Conservation (phyloP, 225 moss, liverwort and hornwort species). For the Lunularia cruciata region DNA sequence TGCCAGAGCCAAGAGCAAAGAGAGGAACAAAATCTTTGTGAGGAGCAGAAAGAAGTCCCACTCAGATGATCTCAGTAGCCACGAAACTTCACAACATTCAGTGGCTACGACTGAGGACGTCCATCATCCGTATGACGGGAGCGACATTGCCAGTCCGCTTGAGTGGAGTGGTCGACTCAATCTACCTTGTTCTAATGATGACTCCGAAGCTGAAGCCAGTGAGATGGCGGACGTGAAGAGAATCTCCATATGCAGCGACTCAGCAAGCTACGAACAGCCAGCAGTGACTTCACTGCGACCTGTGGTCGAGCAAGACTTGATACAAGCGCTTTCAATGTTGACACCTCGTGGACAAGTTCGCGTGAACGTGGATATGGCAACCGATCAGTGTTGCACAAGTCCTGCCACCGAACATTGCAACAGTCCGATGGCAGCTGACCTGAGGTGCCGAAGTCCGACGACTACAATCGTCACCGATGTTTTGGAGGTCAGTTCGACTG, state of each 20-base stretch:
- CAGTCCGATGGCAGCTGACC: slow-evolving; percentile 23
- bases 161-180: slow-evolving; percentile 20
- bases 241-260: slow-evolving; percentile 22
- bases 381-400: slow-evolving; percentile 23
- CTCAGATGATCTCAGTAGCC: not conserved
- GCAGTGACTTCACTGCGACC: slow-evolving; percentile 2
- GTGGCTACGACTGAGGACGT: slow-evolving; percentile 18
- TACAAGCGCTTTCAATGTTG: slow-evolving; percentile 37
- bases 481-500: slow-evolving; percentile 27
- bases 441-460: not conserved
- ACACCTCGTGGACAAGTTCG: slow-evolving; percentile 34
- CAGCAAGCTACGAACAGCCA: slow-evolving; percentile 4
- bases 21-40: slow-evolving; percentile 40
- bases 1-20: slow-evolving; percentile 47
- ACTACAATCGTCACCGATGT: slow-evolving; percentile 16
- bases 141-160: slow-evolving; percentile 20
- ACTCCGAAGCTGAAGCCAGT: slow-evolving; percentile 18
- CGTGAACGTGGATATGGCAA: slow-evolving; percentile 33
- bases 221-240: slow-evolving; percentile 27
- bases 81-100: slow-evolving; percentile 7
- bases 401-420: slow-evolving; percentile 8
- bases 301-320: slow-evolving; percentile 31
- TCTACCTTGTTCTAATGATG: slow-evolving; percentile 8
- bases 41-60: slow-evolving; percentile 31
- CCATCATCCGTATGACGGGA: not conserved